These are phyloP conservation scores for Cordyceps javanica DNA, from an alignment of 2,329 filamentous ascomycete species.

Conservation along the genomic window DNA sequence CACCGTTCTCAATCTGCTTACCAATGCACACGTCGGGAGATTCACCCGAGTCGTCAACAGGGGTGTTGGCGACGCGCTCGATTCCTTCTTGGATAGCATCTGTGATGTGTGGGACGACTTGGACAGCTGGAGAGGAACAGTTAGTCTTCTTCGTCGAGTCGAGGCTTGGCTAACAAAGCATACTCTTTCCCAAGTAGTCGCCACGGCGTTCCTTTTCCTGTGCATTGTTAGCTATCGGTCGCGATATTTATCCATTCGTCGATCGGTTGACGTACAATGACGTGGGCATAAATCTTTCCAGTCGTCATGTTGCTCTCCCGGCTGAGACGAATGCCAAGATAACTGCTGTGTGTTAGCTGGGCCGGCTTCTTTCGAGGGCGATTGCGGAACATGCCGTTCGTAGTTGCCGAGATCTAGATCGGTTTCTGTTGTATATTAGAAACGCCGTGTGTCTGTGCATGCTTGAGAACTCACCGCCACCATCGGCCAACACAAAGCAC, in stretches of 20 bases:
- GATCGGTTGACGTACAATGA: slow-evolving; percentile 57
- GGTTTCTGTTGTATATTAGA: slow-evolving; percentile 22
- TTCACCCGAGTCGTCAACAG: slow-evolving; percentile 77
- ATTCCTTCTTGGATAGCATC: slow-evolving; percentile 92
- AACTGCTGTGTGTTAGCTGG: not conserved
- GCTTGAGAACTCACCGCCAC: slow-evolving; percentile 38
- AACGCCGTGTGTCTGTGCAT: slow-evolving; percentile 25
- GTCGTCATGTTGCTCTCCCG: slow-evolving; percentile 95
- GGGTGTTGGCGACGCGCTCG: slow-evolving; percentile 73
- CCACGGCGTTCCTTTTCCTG: slow-evolving; percentile 54
- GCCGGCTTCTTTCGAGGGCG: not conserved
- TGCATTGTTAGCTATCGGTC: slow-evolving; percentile 5
- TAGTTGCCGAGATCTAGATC: slow-evolving; percentile 53
- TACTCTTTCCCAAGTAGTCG: slow-evolving; percentile 75
- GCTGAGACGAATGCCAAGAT: slow-evolving; percentile 69
- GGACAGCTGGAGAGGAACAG: not conserved
- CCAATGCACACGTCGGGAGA: slow-evolving; percentile 91
- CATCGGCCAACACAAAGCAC: slow-evolving; percentile 80
- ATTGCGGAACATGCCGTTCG: not conserved
- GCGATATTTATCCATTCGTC: not conserved
- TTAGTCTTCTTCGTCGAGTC: not conserved
- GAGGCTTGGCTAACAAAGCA: not conserved
- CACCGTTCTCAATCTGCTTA: slow-evolving; percentile 32
- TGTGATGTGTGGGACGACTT: slow-evolving; percentile 75
- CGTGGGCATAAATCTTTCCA: slow-evolving; percentile 88